These are phyloP conservation scores for Trichoderma sp. DNA, from an alignment of 2,329 filamentous ascomycete species.

Conservation along the genomic window DNA sequence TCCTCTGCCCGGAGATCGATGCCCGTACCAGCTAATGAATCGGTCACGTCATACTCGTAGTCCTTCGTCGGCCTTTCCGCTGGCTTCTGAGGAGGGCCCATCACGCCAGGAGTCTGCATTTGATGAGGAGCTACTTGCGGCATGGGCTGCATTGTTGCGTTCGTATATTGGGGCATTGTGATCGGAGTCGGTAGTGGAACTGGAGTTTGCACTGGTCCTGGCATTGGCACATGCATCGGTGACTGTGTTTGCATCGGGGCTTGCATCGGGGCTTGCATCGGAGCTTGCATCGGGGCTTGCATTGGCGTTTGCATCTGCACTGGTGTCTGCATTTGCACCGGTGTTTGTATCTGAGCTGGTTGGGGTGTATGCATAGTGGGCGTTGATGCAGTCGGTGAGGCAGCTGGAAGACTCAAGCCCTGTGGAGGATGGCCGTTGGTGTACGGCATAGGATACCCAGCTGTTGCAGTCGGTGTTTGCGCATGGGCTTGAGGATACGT, in stretches of 20 bases:
- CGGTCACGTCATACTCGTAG: slow-evolving; percentile 72
- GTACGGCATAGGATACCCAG: slow-evolving; percentile 42
- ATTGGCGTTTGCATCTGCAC: not conserved
- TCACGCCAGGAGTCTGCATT: slow-evolving; percentile 40
- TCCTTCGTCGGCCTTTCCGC: slow-evolving; percentile 64
- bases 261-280: slow-evolving; percentile 23
- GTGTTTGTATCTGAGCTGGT: slow-evolving; percentile 27
- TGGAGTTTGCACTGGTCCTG: slow-evolving; percentile 6
- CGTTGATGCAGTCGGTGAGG: slow-evolving; percentile 35
- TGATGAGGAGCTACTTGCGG: slow-evolving; percentile 30
- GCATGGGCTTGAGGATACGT: slow-evolving; percentile 39
- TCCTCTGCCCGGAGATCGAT: slow-evolving; percentile 88
- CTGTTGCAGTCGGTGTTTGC: slow-evolving; percentile 38
- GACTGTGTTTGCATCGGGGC: slow-evolving; percentile 4
- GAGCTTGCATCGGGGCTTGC: not conserved
- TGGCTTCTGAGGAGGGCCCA: slow-evolving; percentile 63
- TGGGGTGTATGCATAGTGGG: slow-evolving; percentile 40
- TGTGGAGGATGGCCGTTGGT: slow-evolving; percentile 42
- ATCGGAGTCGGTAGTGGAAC: slow-evolving; percentile 25
- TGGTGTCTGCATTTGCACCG: slow-evolving; percentile 31
- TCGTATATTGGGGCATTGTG: slow-evolving; percentile 35
- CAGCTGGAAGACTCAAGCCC: slow-evolving; percentile 40
- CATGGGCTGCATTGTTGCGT: slow-evolving; percentile 36
- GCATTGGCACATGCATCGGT: slow-evolving; percentile 26
- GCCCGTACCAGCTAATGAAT: slow-evolving; percentile 80